Base-by-base conservation (phyloP, 179 eudicot species). In the Silene noctiflora region DNA sequence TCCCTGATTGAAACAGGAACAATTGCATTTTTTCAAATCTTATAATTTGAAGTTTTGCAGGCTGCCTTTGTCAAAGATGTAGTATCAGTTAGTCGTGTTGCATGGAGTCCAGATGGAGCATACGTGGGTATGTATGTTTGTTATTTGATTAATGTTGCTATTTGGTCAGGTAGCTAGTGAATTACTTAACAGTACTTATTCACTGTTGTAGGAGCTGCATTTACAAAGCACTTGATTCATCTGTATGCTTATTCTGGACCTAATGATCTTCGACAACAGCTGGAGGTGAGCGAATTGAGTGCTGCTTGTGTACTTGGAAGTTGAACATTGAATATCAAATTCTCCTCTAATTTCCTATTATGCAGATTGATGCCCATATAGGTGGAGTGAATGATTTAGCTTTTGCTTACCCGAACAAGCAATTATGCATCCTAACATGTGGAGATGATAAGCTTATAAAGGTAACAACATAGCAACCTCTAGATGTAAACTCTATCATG, bases 341-440 rank as follows among this genome's bases (percentile, higher is more conserved):
- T 82, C 62, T 51, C 63, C 7, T 42, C 27, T 64, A 65, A 12
- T 5, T 74, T 58, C 55, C 55, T 74, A 22, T 81, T 72, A 42
- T 82, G 81, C 85, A 93, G 96, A 85, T 91, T 80, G 98, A 91
- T 60, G 96, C 94, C n/a, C 97, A 94, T 83, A 76, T 68, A 71
- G 98, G 98, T 46, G 89, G 86, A 72, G 98, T 94, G 73, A 90
- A 94, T 85, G 98, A 94, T 84, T 67, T 94, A 74, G 94, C 94
- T 51, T 94, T 94, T 88, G 91, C 97, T 76, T 85, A 88, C 77
- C 97, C 94, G 25, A 90, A 89, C 91, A 92, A 92, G 81, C 94
- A 90, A 80, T 84, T 84, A 1, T 90, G 97, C 75, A 83, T 94
- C 22, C 85, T 92, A 53, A 92, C 97, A 24, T 94, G 98, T 77